Base-by-base conservation (phyloP, 164 flowering plant species). In the Macadamia integrifolia region DNA sequence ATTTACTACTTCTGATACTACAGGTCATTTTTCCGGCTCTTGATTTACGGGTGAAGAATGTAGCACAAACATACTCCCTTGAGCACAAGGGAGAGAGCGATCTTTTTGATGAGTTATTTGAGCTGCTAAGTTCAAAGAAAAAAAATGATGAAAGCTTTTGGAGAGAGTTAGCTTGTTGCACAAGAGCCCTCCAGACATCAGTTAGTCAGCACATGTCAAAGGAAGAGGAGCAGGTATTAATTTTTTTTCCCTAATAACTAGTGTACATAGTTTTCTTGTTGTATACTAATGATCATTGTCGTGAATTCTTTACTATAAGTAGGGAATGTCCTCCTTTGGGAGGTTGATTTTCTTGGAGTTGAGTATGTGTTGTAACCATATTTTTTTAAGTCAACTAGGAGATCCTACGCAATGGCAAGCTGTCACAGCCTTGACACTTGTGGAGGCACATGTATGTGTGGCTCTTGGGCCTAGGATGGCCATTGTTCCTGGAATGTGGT, bases 11-110 rank as follows among this genome's bases (percentile, higher is more conserved):
- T 9, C 13, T 46, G 50, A 60, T 65, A 64, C 71, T 77, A 66
- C 78, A 93, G 97, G 98, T 93, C 18, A 91, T 93, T 62, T 93
- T 93, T 82, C 97, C 98, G 49, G 98, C 97, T 62, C 91, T 93
- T 62, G 97, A 93, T 71, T 79, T 81, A 70, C 90, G 96, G 50
- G 97, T 91, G 78, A 93, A 93, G 86, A 93, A 93, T 81, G 91
- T 93, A 28, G 98, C 96, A 31, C 81, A 83, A 13, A 87, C 96
- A 40, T 93, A 93, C 74, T 91, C 91, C 29, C 91, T 93, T 46
- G 96, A 93, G 76, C 97, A 93, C 69, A 82, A 87, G 77, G 97
- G 94, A 18, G 98, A 93, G 67, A 87, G 89, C 77, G 84, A 76
- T 64, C 83, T 91, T 60, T 91, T 89, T 75, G 94, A 91, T 81